Evolutionary conservation across 371 early-diverging fungal species (phyloP), one percentile per base, ranked within the genome.

Genomic region (Apophysomyces variabilis): DNA sequence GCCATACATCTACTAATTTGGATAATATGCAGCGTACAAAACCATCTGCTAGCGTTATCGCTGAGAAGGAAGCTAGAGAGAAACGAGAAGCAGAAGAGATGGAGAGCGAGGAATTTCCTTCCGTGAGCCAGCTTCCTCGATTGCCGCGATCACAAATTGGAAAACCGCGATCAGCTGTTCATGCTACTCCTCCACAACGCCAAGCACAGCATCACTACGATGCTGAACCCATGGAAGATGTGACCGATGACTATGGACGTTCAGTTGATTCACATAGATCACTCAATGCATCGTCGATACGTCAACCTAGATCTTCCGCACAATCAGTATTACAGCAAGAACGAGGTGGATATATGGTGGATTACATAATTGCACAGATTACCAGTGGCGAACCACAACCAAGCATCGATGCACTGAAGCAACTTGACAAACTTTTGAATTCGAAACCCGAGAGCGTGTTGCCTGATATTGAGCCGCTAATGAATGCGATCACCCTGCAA

Each of bases 371-470:
- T 14, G 76, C 90, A 1, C 93, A 93, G 60, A 88, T 96, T 43
- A 91, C 89, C 45, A 84, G 89, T 67, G 83, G 83, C 5, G 94
- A 94, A 58, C 75, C 89, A 1, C 73, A 82, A 38, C 84, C 89
- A 39, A 87, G 91, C 35, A 88, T 93, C 58, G 90, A 92, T 44
- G 96, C 94, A 1, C 71, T 97, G 12, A 94, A 94, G 70, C 87
- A 92, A 47, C 69, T 97, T 14, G 93, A 93, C 44, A 84, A 82
- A 39, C 70, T 88, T 0, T 72, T 95, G 7, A 75, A 77, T n/a
- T 74, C 78, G 32, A 67, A 79, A 7, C 72, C 87, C 7, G 85
- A 87, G 12, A 56, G 73, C 5, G 80, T 95, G 35, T 64, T 85
- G 6, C 84, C 84, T 9, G 86, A 92, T 68, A 75, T 93, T 4